These are phyloP conservation scores for Dryadomyces sulphureus DNA, from an alignment of 2,329 filamentous ascomycete genomes.

Conservation along the genomic window DNA sequence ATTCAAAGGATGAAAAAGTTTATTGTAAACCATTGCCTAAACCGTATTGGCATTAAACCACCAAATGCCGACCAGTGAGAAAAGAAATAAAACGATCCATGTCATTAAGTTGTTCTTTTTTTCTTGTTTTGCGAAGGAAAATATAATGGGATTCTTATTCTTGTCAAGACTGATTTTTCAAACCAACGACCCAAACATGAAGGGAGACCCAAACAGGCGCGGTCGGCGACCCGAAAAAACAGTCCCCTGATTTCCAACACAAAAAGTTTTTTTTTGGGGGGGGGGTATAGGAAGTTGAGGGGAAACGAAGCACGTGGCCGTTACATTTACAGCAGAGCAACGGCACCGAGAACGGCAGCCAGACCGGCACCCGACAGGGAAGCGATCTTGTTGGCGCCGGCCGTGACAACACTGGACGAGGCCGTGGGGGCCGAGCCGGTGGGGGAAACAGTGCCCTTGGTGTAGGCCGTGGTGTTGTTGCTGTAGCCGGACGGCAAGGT, in stretches of 20 bases:
- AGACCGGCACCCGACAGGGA: constrained; percentile 43
- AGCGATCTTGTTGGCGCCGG: constrained; percentile 40
- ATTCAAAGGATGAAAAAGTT: neutral
- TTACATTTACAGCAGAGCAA: constrained; percentile 41
- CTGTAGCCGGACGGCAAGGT: constrained; percentile 15
- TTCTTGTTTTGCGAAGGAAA: neutral
- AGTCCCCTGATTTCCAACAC: constrained; percentile 2
- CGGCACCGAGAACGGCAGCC: constrained; percentile 44
- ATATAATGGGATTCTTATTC: constrained; percentile 2
- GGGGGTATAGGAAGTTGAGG: neutral
- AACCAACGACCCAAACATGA: constrained; percentile 1
- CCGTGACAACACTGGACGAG: constrained; percentile 30
- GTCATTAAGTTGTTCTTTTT: constrained; percentile 3
- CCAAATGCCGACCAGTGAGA: neutral
- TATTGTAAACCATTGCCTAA: constrained; percentile 1
- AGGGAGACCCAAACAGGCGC: neutral
- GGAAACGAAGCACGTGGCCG: neutral
- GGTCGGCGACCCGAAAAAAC: neutral
- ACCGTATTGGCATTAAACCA: constrained; percentile 1
- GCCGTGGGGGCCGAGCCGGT: constrained; percentile 23
- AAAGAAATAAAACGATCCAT: constrained; percentile 3
- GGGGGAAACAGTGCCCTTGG: constrained; percentile 6
- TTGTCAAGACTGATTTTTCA: constrained; percentile 4
- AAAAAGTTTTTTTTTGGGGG: constrained; percentile 1
- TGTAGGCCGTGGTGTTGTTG: constrained; percentile 22